These are phyloP conservation scores for Cordyceps pruinosa DNA, from an alignment of 2,329 filamentous ascomycete species.

Conservation along the genomic window DNA sequence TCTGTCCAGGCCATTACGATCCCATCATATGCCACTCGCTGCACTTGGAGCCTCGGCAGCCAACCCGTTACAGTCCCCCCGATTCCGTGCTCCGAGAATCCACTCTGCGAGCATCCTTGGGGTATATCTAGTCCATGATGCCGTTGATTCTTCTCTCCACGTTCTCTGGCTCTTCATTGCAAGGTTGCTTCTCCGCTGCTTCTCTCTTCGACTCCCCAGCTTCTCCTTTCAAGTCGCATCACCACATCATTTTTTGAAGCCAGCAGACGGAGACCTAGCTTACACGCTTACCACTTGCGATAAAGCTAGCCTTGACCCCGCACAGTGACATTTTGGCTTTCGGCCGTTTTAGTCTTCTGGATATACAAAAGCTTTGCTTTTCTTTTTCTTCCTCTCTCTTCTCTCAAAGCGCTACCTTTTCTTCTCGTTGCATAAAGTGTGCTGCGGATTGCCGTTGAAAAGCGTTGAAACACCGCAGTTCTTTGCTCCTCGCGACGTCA, in stretches of 20 bases:
- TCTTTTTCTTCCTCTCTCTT: neutral
- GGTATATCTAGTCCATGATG: constrained; percentile 5
- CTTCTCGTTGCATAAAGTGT: neutral
- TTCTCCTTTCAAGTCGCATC: neutral
- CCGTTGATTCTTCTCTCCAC: neutral
- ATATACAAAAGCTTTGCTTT: neutral
- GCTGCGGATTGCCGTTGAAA: neutral
- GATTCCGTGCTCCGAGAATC: constrained; percentile 4
- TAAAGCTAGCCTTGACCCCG: neutral
- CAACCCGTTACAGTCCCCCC: constrained; percentile 10
- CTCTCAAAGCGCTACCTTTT: neutral
- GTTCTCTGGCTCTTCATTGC: neutral
- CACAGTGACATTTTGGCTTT: neutral
- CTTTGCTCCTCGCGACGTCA: neutral
- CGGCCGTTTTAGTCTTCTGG: neutral
- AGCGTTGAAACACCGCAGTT: neutral
- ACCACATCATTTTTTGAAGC: neutral
- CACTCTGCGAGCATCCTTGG: neutral
- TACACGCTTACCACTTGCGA: neutral
- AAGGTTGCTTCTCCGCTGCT: neutral
- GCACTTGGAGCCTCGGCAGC: constrained; percentile 8
- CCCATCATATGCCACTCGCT: constrained; percentile 13
- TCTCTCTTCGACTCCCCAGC: neutral
- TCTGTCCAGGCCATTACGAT: constrained; percentile 5
- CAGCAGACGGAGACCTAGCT: neutral